Evolutionary conservation across 1,139 yeast species (phyloP).

Genomic region (Nakaseomyces sp.): DNA sequence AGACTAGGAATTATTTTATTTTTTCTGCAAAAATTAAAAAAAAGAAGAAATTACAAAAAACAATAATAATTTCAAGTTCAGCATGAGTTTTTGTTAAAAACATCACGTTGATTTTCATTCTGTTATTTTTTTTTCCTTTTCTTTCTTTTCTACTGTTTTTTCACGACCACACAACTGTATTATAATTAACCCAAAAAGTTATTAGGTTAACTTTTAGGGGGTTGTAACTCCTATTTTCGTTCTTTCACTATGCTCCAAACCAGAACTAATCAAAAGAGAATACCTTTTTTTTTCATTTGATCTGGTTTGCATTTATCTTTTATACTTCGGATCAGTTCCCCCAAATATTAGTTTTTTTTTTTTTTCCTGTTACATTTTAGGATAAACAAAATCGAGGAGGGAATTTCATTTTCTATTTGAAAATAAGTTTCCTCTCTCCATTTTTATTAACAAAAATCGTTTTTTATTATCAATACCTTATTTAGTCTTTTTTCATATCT

Average conservation of each 20-base stretch:
- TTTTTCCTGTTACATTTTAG: too few species aligned
- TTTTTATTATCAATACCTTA: conserved; percentile 1
- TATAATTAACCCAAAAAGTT: neutral
- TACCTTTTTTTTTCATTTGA: conserved; percentile 1
- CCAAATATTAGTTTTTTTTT: too few species aligned
- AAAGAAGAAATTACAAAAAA: too few species aligned
- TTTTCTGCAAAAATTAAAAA: too few species aligned
- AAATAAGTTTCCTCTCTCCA: neutral
- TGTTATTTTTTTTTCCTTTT: neutral
- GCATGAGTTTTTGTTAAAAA: too few species aligned
- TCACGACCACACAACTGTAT: conserved; percentile 2
- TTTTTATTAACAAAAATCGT: neutral
- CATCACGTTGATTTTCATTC: neutral
- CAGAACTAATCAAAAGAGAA: too few species aligned
- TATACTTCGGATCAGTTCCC: too few species aligned
- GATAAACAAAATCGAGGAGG: too few species aligned
- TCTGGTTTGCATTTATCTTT: too few species aligned
- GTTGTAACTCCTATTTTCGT: conserved; percentile 5
- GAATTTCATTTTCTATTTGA: too few species aligned
- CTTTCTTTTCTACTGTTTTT: neutral
- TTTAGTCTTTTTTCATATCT: neutral
- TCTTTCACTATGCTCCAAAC: neutral
- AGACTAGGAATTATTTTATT: too few species aligned
- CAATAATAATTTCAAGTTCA: neutral
- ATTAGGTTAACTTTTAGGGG: neutral